phyloP scores from a whole-genome alignment of 2,329 filamentous ascomycete species.

The Ophiostoma ulmi region DNA sequence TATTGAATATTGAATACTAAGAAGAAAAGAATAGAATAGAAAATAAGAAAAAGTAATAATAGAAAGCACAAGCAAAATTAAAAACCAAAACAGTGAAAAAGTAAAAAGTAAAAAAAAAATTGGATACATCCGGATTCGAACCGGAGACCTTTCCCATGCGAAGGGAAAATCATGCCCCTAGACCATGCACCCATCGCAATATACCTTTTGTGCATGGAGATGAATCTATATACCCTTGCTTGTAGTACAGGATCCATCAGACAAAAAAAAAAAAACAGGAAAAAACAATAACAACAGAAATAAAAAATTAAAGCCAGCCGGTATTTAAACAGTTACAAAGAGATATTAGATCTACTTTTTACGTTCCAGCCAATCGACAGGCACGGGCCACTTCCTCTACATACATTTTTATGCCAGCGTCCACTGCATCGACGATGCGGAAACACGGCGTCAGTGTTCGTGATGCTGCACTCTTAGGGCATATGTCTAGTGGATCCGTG shows the following conservation, averaged over 20 bases:
- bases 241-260: not conserved
- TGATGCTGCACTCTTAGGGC: conserved; percentile 18
- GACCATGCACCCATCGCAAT: conserved; percentile 6
- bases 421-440: conserved; percentile 19
- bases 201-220: not conserved
- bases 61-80: not conserved
- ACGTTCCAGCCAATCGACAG: too few species aligned
- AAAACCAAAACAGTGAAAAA: not conserved
- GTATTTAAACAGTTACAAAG: too few species aligned
- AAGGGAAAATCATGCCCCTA: conserved; percentile 18
- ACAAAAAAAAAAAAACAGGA: not conserved
- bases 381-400: conserved; percentile 4
- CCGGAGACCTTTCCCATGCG: conserved; percentile 16
- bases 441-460: conserved; percentile 22
- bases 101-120: conserved; percentile 10
- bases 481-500: conserved; percentile 22
- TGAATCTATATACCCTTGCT: not conserved
- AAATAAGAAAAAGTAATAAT: not conserved
- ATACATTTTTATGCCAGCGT: conserved; percentile 16
- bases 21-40: too few species aligned
- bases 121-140: conserved; percentile 17
- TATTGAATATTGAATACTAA: too few species aligned
- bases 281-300: not conserved
- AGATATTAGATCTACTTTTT: too few species aligned
- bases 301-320: too few species aligned